Base-by-base conservation (phyloP, 441 rosid species). In the Populus hybrid region DNA sequence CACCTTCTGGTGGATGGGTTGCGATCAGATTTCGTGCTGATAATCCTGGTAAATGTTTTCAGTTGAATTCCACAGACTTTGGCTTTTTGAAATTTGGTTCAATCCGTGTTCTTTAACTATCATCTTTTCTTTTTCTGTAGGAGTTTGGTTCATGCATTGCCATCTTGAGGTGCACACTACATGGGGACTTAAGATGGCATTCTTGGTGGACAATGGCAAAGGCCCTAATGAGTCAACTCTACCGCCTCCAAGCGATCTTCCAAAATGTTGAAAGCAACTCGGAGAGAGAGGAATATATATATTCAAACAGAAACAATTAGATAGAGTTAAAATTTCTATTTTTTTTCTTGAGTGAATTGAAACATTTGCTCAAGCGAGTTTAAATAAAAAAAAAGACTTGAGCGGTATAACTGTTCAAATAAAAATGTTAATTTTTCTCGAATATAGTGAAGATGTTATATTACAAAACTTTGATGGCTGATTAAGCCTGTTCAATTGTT, bases 241-340 rank as follows among this genome's bases (percentile, higher is more conserved):
- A 77, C 98, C 99, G 30, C 98, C 98, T 76, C 98, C 97, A n/a
- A 85, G 72, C 21, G 98, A 92, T 85, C 86, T 93, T 83, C 97
- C 98, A 18, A 91, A 91, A 79, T 95, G 99, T 81, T 93, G 84
- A 84, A 18, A 68, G 9, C 42, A 24, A 24, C 4, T 30, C 32
- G 75, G 35, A 24, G 18, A 65, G n/a, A 40, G 19, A 11, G 18
- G 32, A 30, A 30, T 30, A 30, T 30, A 24, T 24, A 30, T 30
- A 30, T 30, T 30, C 46, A 38, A 38, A 38, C 46, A 2, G 12
- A 38, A 9, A 38, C 46, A 9, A 38, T 38, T 38, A 38, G 32
- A 30, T 35, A 35, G 38, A 28, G 34, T 24, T 18, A 35, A 50
- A 73, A 28, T 40, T 69, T 61, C 38, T 9, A 73, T 77, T 83